phyloP scores from a whole-genome alignment of 2,329 filamentous ascomycete species.

The Magnaporthiopsis incrustans region DNA sequence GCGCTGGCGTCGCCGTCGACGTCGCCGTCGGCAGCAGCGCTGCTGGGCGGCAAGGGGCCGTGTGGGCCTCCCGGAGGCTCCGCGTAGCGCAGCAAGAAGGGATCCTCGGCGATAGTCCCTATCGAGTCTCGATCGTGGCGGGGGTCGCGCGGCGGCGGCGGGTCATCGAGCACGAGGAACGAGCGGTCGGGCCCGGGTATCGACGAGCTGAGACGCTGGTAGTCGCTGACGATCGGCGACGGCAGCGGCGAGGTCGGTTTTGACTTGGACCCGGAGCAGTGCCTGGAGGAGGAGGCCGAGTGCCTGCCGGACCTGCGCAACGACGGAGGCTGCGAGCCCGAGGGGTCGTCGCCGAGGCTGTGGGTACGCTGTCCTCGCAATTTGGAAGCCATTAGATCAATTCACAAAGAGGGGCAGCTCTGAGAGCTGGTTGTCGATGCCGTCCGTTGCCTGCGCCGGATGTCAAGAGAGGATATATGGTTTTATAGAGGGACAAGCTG shows the following conservation, averaged over 20 bases:
- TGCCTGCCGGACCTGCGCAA: background rate
- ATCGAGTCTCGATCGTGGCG: constrained; percentile 34
- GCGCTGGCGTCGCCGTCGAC: constrained; percentile 19
- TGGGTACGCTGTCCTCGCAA: constrained; percentile 2
- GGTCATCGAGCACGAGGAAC: constrained; percentile 19
- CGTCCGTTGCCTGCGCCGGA: background rate
- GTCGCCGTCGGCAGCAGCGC: background rate
- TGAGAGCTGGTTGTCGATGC: background rate
- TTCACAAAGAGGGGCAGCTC: background rate
- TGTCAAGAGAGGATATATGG: background rate
- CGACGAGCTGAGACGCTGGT: background rate
- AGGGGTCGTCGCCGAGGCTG: constrained; percentile 1
- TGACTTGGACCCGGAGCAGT: constrained; percentile 2
- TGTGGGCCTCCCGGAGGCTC: constrained; percentile 23
- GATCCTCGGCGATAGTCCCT: constrained; percentile 46
- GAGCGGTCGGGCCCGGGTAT: constrained; percentile 6
- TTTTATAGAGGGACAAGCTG: background rate
- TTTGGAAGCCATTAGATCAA: constrained; percentile 3
- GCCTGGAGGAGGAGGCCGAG: constrained; percentile 1
- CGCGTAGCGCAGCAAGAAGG: constrained; percentile 41
- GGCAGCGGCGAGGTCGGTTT: constrained; percentile 2
- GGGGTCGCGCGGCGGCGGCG: constrained; percentile 17
- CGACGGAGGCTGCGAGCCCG: background rate
- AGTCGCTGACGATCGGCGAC: background rate
- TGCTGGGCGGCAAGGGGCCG: constrained; percentile 15